Evolutionary conservation across 2,329 filamentous ascomycete genomes (phyloP).

Genomic region (Lasiodiplodia theobromae): DNA sequence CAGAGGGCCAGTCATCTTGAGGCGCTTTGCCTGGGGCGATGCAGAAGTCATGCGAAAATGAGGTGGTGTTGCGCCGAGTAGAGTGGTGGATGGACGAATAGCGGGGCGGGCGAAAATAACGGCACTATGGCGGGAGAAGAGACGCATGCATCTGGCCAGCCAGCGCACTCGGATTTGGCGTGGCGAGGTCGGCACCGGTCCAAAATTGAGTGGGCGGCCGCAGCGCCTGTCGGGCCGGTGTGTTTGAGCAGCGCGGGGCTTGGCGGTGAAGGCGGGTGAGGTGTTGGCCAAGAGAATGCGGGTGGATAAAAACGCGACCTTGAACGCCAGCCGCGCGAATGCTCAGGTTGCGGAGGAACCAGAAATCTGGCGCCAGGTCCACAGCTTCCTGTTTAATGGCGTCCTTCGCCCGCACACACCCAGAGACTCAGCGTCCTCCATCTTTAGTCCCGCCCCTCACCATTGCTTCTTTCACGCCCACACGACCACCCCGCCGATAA

Average conservation of each 20-base stretch:
- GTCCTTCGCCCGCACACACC: conserved; percentile 14
- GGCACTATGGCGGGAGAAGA: neutral
- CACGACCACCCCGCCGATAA: conserved; percentile 18
- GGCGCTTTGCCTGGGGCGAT: conserved; percentile 70
- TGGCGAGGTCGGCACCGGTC: neutral
- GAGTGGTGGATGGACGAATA: conserved; percentile 11
- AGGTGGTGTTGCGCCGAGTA: conserved; percentile 43
- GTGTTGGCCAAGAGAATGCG: conserved; percentile 14
- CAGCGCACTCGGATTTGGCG: neutral
- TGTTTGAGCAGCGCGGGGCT: conserved; percentile 27
- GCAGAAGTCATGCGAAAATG: conserved; percentile 32
- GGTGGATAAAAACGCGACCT: conserved; percentile 25
- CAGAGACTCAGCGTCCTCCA: conserved; percentile 16
- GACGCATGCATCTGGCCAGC: neutral
- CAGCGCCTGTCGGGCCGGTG: conserved; percentile 20
- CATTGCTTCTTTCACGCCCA: neutral
- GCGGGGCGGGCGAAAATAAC: conserved; percentile 11
- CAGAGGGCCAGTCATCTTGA: conserved; percentile 74
- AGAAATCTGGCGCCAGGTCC: conserved; percentile 27
- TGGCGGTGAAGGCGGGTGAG: conserved; percentile 26
- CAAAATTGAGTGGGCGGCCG: conserved; percentile 15
- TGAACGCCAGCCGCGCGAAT: conserved; percentile 24
- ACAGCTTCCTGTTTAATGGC: conserved; percentile 26
- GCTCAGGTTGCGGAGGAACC: conserved; percentile 3
- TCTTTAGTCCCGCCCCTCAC: neutral